Percentiles rank a stretch among this genome's conserved stretches.
Evolutionary conservation across 2,329 filamentous ascomycete species (phyloP).

Genomic region (Aureobasidium sp.): DNA sequence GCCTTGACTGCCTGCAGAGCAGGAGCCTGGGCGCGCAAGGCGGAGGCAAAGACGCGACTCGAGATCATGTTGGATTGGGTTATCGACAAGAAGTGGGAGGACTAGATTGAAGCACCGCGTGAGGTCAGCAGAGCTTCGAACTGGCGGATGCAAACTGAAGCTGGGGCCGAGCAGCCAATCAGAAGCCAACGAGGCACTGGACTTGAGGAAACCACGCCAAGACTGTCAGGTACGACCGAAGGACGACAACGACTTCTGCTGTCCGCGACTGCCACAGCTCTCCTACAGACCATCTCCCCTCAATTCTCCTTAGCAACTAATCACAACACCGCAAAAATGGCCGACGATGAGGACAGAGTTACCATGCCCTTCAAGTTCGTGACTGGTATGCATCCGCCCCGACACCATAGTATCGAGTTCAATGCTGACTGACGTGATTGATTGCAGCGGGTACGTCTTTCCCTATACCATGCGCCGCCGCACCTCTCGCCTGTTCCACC

Average conservation of each 20-base stretch:
- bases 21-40: constrained; percentile 28
- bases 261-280: not conserved
- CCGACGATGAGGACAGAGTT: constrained; percentile 79
- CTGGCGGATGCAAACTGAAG: constrained; percentile 1
- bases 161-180: constrained; percentile 10
- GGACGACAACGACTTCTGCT: constrained; percentile 10
- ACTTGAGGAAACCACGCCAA: not conserved
- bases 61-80: constrained; percentile 27
- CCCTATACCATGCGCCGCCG: not conserved
- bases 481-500: not conserved
- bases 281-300: constrained; percentile 1
- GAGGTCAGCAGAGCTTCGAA: constrained; percentile 10
- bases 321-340: constrained; percentile 62
- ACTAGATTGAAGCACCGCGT: not conserved
- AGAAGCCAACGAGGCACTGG: not conserved
- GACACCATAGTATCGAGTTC: constrained; percentile 27
- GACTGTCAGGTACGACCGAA: constrained; percentile 3
- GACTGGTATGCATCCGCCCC: constrained; percentile 64
- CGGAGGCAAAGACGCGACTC: constrained; percentile 31
- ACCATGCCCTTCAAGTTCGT: constrained; percentile 99
- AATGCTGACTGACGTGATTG: constrained; percentile 21
- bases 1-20: constrained; percentile 14
- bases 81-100: not conserved
- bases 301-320: constrained; percentile 9
- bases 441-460: constrained; percentile 12